Base-by-base conservation (phyloP, 1,284 basidiomycete genomes). In the Irpex sp. region DNA sequence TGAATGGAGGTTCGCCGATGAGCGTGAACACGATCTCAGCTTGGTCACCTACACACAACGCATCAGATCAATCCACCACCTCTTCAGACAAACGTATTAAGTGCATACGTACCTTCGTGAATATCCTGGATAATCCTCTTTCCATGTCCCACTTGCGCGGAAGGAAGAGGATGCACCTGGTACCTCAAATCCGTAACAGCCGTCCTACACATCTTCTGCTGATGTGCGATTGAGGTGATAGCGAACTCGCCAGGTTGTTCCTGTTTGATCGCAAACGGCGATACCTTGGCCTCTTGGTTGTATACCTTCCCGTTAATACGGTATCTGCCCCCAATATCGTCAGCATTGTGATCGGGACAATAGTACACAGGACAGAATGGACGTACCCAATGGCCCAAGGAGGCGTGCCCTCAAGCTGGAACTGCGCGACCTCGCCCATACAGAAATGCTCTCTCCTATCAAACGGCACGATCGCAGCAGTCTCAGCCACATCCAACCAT, bases 381-480 rank as follows among this genome's bases (percentile, higher is more conserved):
- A 78, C 86, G 60, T 69, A 95, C 88, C 89, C 88, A 62, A 99
- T 88, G 4, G 88, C 90, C 95, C 97, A 99, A 1, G 97, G 96
- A n/a, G 96, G 89, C 55, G 88, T 93, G 59, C 97, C 97, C 76
- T 98, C 95, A 17, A 99, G 80, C 71, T 96, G 88, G 81, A 97
- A 98, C 67, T 95, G 93, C 8, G 94, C 84, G 57, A 87, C 83
- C 69, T 98, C 96, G 31, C 96, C 97, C 7, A 95, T 91, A 75
- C 97, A 99, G 68, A 92, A 90, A 74, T 98, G 90, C 66, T 82
- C 81, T 58, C 88, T 83, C 53, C 89, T 80, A 67, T 92, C 90
- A 66, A 94, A 87, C 0, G 95, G 88, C 39, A 95, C 84, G 64
- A 99, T 96, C 7, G 93, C 88, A 6, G 97, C 97, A 1, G 93